Evolutionary conservation across 768 basidiomycete genomes (phyloP).

Genomic region (Lactarius hengduanensis): DNA sequence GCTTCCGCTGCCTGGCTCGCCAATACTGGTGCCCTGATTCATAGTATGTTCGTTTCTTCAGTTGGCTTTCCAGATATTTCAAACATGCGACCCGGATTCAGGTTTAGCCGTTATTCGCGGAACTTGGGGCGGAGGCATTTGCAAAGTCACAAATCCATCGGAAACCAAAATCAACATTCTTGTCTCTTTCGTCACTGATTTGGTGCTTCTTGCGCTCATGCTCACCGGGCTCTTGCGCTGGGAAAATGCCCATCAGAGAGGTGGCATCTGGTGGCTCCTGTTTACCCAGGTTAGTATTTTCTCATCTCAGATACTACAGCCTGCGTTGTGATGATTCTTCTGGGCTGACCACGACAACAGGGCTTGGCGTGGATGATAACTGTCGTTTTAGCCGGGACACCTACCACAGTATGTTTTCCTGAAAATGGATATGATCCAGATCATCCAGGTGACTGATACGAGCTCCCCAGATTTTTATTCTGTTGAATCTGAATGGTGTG

Average conservation of each 20-base stretch:
- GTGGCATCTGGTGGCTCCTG: conserved; percentile 7
- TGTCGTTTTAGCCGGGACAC: neutral
- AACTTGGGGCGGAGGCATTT: neutral
- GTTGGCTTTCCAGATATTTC: neutral
- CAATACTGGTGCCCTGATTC: neutral
- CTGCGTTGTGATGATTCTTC: neutral
- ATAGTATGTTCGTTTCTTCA: neutral
- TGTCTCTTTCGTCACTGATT: conserved; percentile 1
- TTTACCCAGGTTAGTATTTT: conserved; percentile 1
- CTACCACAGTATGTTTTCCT: neutral
- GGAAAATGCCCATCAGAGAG: neutral
- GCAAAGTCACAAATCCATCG: neutral
- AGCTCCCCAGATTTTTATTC: neutral
- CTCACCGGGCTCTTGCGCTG: conserved; percentile 13
- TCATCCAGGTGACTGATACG: neutral
- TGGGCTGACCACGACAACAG: neutral
- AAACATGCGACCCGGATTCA: neutral
- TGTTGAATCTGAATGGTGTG: conserved; percentile 12
- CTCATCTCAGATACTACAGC: neutral
- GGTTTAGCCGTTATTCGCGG: neutral
- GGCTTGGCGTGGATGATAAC: conserved; percentile 2
- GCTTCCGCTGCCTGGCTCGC: neutral
- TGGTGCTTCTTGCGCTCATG: conserved; percentile 6
- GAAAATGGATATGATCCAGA: neutral
- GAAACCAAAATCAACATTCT: conserved; percentile 1